These are phyloP conservation scores for Thermomucor indicae-seudaticae DNA, from an alignment of 371 early-diverging fungal species.

Conservation along the genomic window DNA sequence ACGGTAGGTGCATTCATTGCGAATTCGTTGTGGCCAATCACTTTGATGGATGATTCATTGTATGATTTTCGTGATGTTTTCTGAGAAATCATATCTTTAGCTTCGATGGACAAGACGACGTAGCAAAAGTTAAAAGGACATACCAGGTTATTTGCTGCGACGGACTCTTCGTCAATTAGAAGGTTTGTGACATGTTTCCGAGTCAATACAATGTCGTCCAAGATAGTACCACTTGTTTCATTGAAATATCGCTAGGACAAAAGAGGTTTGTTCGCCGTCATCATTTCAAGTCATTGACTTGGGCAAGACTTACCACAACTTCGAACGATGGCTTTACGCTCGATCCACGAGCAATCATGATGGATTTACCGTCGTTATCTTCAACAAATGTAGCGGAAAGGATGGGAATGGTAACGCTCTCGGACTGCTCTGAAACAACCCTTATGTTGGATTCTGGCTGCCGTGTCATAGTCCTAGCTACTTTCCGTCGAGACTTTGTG, in stretches of 20 bases:
- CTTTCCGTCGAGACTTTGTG: constrained; percentile 32
- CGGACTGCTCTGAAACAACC: constrained; percentile 41
- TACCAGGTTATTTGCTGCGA: constrained; percentile 47
- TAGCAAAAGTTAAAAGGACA: neutral
- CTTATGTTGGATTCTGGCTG: constrained; percentile 56
- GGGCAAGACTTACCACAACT: constrained; percentile 52
- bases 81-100: constrained; percentile 5
- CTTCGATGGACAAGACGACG: neutral
- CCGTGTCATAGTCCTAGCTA: constrained; percentile 58
- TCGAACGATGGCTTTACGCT: constrained; percentile 74
- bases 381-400: constrained; percentile 59
- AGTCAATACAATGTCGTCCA: constrained; percentile 10
- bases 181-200: constrained; percentile 52
- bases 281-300: no score
- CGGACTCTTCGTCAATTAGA: constrained; percentile 49
- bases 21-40: constrained; percentile 40
- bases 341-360: constrained; percentile 70
- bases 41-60: constrained; percentile 41
- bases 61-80: constrained; percentile 46
- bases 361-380: constrained; percentile 37
- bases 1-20: constrained; percentile 23
- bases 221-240: constrained; percentile 5
- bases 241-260: constrained; percentile 11
- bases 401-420: constrained; percentile 49
- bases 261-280: no score